Conservation (phyloP, 192 early-diverging fungal genomes). For the Paraglomus occultum region DNA sequence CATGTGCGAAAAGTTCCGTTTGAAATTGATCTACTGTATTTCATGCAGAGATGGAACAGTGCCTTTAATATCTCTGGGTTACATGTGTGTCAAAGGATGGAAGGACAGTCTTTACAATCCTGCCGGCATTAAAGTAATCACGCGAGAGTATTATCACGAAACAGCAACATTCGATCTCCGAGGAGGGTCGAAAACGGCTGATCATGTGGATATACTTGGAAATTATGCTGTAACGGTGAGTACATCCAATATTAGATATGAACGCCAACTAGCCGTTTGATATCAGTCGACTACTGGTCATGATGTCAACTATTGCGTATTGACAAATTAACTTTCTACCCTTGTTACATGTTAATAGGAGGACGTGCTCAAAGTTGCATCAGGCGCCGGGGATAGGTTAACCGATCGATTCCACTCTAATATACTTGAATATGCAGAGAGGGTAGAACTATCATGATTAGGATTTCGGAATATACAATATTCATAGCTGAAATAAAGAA, state of each 20-base stretch:
- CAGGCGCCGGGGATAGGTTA: slow-evolving; percentile 36
- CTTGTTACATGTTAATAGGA: slow-evolving; percentile 13
- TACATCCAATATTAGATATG: background rate
- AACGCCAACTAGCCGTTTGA: no score
- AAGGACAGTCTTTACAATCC: slow-evolving; percentile 80
- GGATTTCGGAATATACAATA: no score
- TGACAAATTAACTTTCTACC: background rate
- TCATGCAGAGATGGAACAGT: slow-evolving; percentile 81
- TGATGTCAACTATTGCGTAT: slow-evolving; percentile 3
- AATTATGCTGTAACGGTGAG: slow-evolving; percentile 65
- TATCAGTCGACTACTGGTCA: background rate
- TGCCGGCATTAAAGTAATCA: slow-evolving; percentile 61
- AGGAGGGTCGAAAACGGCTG: slow-evolving; percentile 71
- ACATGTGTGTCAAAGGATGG: slow-evolving; percentile 89
- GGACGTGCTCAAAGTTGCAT: slow-evolving; percentile 40
- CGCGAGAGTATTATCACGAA: slow-evolving; percentile 68
- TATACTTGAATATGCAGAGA: slow-evolving; percentile 41
- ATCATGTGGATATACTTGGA: slow-evolving; percentile 89
- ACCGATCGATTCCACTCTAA: slow-evolving; percentile 41
- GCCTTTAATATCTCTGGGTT: slow-evolving; percentile 79
- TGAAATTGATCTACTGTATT: background rate
- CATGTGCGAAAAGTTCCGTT: no score
- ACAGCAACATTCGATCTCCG: slow-evolving; percentile 60
- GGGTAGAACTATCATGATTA: slow-evolving; percentile 41
- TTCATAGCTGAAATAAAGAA: no score